Evolutionary conservation across 2,329 filamentous ascomycete species (phyloP), one percentile per base, ranked within the genome.

Genomic region (Ascochyta clinopodiicola): DNA sequence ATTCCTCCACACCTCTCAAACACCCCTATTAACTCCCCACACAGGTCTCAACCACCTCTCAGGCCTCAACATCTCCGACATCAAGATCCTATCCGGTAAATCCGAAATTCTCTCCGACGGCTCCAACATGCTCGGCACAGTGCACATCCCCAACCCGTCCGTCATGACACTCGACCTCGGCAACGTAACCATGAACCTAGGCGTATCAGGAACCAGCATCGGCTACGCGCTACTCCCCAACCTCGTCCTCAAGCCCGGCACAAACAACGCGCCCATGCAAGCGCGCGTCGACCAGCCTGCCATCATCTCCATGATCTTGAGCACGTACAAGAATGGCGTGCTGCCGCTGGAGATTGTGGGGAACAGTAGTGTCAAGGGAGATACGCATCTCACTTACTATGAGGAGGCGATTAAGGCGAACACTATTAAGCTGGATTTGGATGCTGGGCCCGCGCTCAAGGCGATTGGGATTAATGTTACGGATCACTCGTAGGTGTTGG

Each of bases 81-180:
- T 83, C 59, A 74, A 75, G 37, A 80, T 88, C 60, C 72, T 78
- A 31, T 64, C 80, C 19, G 63, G 70, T 25, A 53, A 66, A 13
- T 68, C 79, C 49, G 59, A 68, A 39, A 56, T 64, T 40, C 63
- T 73, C 42, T 24, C 59, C 68, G 76, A 81, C 48, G 81, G 78
- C 59, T 80, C 82, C 68, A 90, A 89, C 76, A 87, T 90, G 75
- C 75, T 81, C 46, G 87, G 82, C 62, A 82, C 77, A 13, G 81
- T 82, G 53, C 77, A 78, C 52, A 86, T 90, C 45, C 86, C 85
- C 61, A 91, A 90, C 72, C 81, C 80, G 6, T 88, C 87, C 1
- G 75, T 84, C 46, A 80, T 88, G 68, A 85, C 81, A n/a, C 79
- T 90, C 47, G 82, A 88, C 31, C 82, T 90, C 79, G 88, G 88